Evolutionary conservation across 805 yeast species (phyloP), one percentile per base, ranked within the genome.

Genomic region (Geotrichum ghanense): DNA sequence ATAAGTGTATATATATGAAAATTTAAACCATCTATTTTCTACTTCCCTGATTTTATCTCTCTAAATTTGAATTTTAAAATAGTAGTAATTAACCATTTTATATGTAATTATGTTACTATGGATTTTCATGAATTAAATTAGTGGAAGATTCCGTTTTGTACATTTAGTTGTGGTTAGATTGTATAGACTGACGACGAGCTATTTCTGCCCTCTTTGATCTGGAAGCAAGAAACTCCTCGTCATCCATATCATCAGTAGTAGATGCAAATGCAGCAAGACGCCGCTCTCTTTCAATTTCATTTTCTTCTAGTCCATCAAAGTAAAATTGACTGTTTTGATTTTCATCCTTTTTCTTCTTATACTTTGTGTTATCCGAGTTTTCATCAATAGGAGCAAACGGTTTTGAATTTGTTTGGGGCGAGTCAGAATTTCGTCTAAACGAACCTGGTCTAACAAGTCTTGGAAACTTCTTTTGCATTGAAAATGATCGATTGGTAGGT

Each of bases 31-130:
- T 26, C n/a, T 24, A 45, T 16, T 20, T 24, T 19, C 16, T 26
- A 22, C 43, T n/a, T 25, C 21, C 47, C 21, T 44, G 12, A 41
- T 20, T 17, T 16, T 43, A 9, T 31, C 12, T 41, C 34, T 44
- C 45, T 7, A 16, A 9, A 41, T 44, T 17, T 37, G 12, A 37
- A 14, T 37, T 12, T n/a, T 12, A 12, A 12, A 37, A 37, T 17
- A 37, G 12, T 34, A 23, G 34, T 4, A 22, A 89, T 90, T 98
- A 98, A 92, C 47, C 85, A 86, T 61, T 87, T 97, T 12, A n/a
- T n/a, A n/a, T n/a, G n/a, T n/a, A n/a, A n/a, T n/a, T n/a, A n/a
- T n/a, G n/a, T n/a, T n/a, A n/a, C n/a, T n/a, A n/a, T n/a, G n/a
- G n/a, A n/a, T n/a, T n/a, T n/a, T n/a, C n/a, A n/a, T n/a, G n/a